Conservation (phyloP, 371 early-diverging fungal species). For the Apophysomyces variabilis region DNA sequence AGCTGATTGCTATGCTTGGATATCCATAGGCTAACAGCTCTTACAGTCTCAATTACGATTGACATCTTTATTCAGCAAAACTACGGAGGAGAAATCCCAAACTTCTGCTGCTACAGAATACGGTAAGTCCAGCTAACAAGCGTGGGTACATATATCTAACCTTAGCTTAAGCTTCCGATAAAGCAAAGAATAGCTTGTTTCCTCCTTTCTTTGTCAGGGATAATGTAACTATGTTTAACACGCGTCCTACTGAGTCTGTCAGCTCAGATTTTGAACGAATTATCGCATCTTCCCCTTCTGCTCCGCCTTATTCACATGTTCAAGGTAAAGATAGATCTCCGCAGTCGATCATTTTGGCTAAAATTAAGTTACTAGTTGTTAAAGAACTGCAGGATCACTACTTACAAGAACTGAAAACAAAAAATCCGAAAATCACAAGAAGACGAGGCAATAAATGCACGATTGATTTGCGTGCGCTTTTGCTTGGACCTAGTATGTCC, state of each 20-base stretch:
- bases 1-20: background rate
- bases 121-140: constrained; percentile 5
- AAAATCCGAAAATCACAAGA: constrained; percentile 11
- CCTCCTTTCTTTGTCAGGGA: constrained; percentile 72
- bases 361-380: constrained; percentile 10
- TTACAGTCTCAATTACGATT: constrained; percentile 46
- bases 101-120: background rate
- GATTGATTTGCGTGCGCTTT: constrained; percentile 23
- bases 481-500: constrained; percentile 28
- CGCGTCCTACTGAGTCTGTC: constrained; percentile 30
- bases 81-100: constrained; percentile 23
- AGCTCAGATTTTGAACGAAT: constrained; percentile 29
- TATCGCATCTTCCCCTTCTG: constrained; percentile 17
- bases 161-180: constrained; percentile 17
- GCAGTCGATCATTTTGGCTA: background rate
- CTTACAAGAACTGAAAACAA: constrained; percentile 10
- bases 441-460: constrained; percentile 25
- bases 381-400: constrained; percentile 22
- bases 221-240: constrained; percentile 49
- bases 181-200: constrained; percentile 53
- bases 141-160: background rate
- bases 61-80: constrained; percentile 47
- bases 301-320: background rate
- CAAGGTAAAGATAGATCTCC: constrained; percentile 8
- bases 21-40: background rate